These are phyloP conservation scores for Elsinoe fawcettii DNA, from an alignment of 2,329 filamentous ascomycete species.

Conservation along the genomic window DNA sequence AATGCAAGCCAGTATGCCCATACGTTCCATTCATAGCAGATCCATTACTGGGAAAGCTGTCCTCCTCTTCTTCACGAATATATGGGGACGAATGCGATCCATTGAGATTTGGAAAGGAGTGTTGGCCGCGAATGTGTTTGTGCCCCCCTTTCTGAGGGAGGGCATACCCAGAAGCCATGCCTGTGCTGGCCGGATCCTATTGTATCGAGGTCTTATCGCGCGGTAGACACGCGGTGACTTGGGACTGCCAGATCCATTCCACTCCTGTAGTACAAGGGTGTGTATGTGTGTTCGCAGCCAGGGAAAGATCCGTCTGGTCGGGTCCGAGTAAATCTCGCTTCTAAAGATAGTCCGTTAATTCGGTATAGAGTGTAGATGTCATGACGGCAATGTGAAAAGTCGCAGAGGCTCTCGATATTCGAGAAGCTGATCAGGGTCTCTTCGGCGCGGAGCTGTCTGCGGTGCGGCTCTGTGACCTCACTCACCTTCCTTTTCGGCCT, in stretches of 20 bases:
- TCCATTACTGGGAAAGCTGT: neutral
- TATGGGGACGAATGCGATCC: slow-evolving; percentile 9
- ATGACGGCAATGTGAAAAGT: slow-evolving; percentile 1
- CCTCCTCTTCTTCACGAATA: neutral
- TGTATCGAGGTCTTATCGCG: slow-evolving; percentile 11
- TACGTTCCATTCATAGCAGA: neutral
- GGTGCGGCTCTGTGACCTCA: slow-evolving; percentile 6
- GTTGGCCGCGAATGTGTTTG: slow-evolving; percentile 29
- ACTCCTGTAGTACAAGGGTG: neutral
- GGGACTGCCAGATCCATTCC: slow-evolving; percentile 24
- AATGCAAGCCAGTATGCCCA: slow-evolving; percentile 3
- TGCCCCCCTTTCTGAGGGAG: slow-evolving; percentile 29
- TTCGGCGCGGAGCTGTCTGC: slow-evolving; percentile 6
- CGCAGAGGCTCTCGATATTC: neutral
- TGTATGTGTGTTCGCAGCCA: neutral
- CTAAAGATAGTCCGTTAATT: neutral
- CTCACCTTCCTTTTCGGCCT: slow-evolving; percentile 6
- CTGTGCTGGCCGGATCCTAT: neutral
- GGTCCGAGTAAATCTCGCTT: no score
- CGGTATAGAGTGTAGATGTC: neutral
- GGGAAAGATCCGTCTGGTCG: no score
- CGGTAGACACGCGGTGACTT: slow-evolving; percentile 2
- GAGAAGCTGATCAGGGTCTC: slow-evolving; percentile 1
- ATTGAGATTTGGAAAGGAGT: slow-evolving; percentile 9
- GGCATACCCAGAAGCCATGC: slow-evolving; percentile 42